Evolutionary conservation across 495 filamentous ascomycete species (phyloP).

Genomic region (Penicillium coprophilum): DNA sequence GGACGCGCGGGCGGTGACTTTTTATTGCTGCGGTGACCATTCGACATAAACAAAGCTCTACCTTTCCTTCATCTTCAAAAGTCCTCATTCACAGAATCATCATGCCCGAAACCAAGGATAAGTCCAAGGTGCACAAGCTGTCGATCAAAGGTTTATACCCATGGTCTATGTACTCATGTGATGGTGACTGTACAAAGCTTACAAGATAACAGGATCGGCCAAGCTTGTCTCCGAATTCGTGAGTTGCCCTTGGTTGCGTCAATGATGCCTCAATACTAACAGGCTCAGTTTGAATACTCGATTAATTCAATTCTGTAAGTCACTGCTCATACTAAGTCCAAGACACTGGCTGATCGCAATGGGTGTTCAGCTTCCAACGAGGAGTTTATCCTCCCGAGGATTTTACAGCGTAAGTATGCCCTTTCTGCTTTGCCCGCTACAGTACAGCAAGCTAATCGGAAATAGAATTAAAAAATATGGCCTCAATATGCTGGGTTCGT

Average conservation of each 20-base stretch:
- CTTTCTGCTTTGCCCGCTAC: neutral
- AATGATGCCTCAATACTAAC: conserved; percentile 18
- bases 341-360: conserved; percentile 13
- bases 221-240: conserved; percentile 95
- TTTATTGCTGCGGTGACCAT: conserved; percentile 14
- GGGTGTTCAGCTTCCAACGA: conserved; percentile 70
- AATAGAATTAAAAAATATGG: conserved; percentile 95
- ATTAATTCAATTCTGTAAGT: conserved; percentile 87
- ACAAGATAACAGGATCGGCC: conserved; percentile 59
- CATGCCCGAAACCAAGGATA: conserved; percentile 67
- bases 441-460: conserved; percentile 5
- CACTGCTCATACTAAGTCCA: neutral
- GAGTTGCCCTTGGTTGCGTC: conserved; percentile 35
- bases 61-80: conserved; percentile 18
- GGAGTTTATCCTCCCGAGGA: conserved; percentile 98
- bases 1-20: conserved; percentile 29
- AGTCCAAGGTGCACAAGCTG: conserved; percentile 90
- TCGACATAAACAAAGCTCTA: conserved; percentile 39
- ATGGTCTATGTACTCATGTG: neutral
- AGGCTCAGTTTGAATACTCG: conserved; percentile 84
- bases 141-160: conserved; percentile 74
- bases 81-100: conserved; percentile 9
- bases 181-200: conserved; percentile 16
- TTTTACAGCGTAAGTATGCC: conserved; percentile 74
- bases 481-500: conserved; percentile 87